These are phyloP conservation scores for Aspergillus intermedius DNA, from an alignment of 2,329 filamentous ascomycete genomes.

Conservation along the genomic window DNA sequence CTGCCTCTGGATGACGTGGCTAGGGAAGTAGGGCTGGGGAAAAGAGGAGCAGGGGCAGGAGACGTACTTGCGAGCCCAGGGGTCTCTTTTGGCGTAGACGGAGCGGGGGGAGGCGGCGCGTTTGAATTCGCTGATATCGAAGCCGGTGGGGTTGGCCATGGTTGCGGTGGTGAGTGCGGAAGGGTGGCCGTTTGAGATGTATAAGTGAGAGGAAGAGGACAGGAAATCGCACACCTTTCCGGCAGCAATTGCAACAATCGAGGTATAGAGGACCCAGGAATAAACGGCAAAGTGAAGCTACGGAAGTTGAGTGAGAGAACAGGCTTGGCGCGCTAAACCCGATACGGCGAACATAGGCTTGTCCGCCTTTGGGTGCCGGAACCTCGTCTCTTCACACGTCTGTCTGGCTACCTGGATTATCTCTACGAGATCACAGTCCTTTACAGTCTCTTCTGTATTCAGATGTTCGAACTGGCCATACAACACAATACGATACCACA, in stretches of 20 bases:
- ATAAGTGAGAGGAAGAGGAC: constrained; percentile 9
- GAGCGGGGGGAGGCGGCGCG: constrained; percentile 58
- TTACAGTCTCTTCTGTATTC: not conserved
- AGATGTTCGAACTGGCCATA: not conserved
- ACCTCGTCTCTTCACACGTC: not conserved
- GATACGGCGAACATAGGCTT: constrained; percentile 17
- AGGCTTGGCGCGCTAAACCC: constrained; percentile 29
- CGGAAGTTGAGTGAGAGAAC: constrained; percentile 14
- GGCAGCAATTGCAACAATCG: constrained; percentile 7
- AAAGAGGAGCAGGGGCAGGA: not conserved
- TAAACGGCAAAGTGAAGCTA: constrained; percentile 9
- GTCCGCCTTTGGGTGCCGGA: constrained; percentile 20
- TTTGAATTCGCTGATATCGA: constrained; percentile 76
- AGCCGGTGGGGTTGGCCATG: constrained; percentile 72
- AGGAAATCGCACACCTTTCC: constrained; percentile 1
- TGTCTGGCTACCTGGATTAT: not conserved
- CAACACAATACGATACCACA: not conserved
- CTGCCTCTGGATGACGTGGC: too few species aligned
- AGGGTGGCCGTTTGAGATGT: not conserved
- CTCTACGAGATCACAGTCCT: not conserved
- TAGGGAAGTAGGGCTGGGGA: too few species aligned
- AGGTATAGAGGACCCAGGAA: not conserved
- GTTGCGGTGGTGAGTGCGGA: constrained; percentile 40
- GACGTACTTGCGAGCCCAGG: constrained; percentile 57
- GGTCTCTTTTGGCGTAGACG: constrained; percentile 47